Evolutionary conservation across 768 basidiomycete genomes (phyloP).

Genomic region (Hygrophorus pudorinus): DNA sequence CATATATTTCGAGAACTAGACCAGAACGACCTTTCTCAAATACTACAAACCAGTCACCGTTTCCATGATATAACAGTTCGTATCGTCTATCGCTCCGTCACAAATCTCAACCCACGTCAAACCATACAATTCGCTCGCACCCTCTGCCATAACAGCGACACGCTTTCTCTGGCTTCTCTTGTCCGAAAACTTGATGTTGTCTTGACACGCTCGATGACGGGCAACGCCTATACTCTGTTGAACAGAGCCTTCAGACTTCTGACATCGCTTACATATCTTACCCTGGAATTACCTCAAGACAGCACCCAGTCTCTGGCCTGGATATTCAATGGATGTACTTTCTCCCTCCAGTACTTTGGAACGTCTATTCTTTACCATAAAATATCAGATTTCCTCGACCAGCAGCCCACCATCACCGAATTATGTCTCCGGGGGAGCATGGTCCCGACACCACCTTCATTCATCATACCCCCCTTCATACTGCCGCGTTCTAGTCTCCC

Average conservation of each 20-base stretch:
- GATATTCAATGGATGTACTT: constrained; percentile 36
- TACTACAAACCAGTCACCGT: no score
- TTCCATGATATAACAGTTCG: no score
- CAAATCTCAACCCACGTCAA: no score
- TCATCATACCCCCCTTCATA: constrained; percentile 12
- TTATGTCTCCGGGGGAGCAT: constrained; percentile 46
- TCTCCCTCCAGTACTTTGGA: constrained; percentile 36
- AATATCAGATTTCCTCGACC: constrained; percentile 42
- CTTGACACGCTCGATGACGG: constrained; percentile 20
- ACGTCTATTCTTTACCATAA: constrained; percentile 44
- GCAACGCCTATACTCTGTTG: constrained; percentile 42
- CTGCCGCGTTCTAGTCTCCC: constrained; percentile 36
- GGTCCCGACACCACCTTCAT: constrained; percentile 14
- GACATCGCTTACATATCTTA: constrained; percentile 28
- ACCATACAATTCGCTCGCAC: no score
- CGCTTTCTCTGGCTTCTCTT: background rate
- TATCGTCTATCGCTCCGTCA: no score
- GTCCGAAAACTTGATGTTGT: background rate
- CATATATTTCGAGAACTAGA: no score
- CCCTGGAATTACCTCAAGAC: constrained; percentile 38
- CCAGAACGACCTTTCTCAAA: no score
- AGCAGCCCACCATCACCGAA: constrained; percentile 37
- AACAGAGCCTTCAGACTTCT: constrained; percentile 31
- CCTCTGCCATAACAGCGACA: no score
- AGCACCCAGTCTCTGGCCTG: constrained; percentile 28